Evolutionary conservation across 192 early-diverging fungal species (phyloP), one percentile per base, ranked within the genome.

Genomic region (Backusella macrospora): DNA sequence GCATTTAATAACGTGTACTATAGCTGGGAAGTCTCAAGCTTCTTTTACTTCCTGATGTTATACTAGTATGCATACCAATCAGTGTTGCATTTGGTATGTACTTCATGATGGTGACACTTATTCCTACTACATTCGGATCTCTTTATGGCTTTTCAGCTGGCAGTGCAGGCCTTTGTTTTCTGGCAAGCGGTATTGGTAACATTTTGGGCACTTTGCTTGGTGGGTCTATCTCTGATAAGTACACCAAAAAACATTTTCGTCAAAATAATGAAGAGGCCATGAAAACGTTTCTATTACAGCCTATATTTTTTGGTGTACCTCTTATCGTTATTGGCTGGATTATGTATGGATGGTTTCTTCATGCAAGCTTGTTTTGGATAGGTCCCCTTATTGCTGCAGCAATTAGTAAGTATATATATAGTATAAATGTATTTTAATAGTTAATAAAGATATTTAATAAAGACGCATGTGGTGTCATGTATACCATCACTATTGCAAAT

Each of bases 81-180:
- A 82, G 83, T 29, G 73, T 84, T 73, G 37, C 86, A 8, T 86
- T 87, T 70, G 86, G 85, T 1, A 73, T 78, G 15, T 89, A 82
- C 72, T 86, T 83, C 75, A 72, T 80, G 13, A 78, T 85, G 23
- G 80, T 81, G 8, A 86, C 83, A 0, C 78, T 79, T 29, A 70
- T 83, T 73, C 76, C 87, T 37, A 44, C 78, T 40, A 80, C 85
- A 9, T 87, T 80, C 45, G 66, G 77, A 14, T 49, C 63, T 10
- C n/a, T 84, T 6, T 89, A 89, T 44, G 40, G 66, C 0, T 76
- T 86, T 44, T 73, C 76, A 9, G 78, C 81, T 13, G 81, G 81
- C 40, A 70, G 47, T 5, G 81, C 83, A 12, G 87, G 87, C 12
- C 44, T 86, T 8, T 84, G 83, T 47, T 89, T 78, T 55, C 64